phyloP scores from a whole-genome alignment of 2,329 filamentous ascomycete genomes.

The Sarocladiaceae sp. region DNA sequence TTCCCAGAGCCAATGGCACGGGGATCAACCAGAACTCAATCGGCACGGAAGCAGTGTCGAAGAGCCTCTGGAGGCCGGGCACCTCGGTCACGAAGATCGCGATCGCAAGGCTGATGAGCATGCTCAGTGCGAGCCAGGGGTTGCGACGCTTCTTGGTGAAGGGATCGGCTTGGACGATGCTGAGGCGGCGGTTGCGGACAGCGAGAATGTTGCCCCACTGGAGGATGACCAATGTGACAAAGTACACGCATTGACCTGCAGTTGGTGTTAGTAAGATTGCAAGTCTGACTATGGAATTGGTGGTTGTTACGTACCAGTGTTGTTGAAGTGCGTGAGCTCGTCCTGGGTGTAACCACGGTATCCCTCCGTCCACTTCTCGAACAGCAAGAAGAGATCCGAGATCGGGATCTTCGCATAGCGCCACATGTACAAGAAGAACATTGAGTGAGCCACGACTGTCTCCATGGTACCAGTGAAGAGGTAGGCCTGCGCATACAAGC shows the following conservation, averaged over 20 bases:
- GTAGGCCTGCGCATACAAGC: constrained; percentile 48
- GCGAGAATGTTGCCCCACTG: constrained; percentile 51
- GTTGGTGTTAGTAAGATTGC: not conserved
- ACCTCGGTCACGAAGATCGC: constrained; percentile 51
- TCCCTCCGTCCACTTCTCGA: constrained; percentile 41
- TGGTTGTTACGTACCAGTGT: constrained; percentile 13
- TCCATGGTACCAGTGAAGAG: constrained; percentile 50
- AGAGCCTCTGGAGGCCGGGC: constrained; percentile 42
- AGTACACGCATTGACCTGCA: constrained; percentile 48
- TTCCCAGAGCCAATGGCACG: constrained; percentile 43
- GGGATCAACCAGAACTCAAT: constrained; percentile 50
- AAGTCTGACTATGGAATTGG: too few relatives aligned
- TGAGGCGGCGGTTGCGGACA: constrained; percentile 47
- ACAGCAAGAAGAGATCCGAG: constrained; percentile 43
- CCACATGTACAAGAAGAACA: constrained; percentile 53
- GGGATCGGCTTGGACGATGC: constrained; percentile 47
- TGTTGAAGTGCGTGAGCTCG: constrained; percentile 43
- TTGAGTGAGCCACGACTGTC: constrained; percentile 42
- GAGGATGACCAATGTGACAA: constrained; percentile 48
- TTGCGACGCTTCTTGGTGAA: constrained; percentile 42
- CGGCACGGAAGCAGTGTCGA: constrained; percentile 44
- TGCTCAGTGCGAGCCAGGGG: constrained; percentile 42
- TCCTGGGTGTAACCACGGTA: constrained; percentile 44
- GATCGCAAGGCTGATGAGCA: constrained; percentile 43
- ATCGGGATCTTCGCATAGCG: constrained; percentile 42